Percentiles rank a stretch among this genome's conserved stretches.
Conservation (phyloP, 371 early-diverging fungal genomes). For the Sporodiniella umbellata region DNA sequence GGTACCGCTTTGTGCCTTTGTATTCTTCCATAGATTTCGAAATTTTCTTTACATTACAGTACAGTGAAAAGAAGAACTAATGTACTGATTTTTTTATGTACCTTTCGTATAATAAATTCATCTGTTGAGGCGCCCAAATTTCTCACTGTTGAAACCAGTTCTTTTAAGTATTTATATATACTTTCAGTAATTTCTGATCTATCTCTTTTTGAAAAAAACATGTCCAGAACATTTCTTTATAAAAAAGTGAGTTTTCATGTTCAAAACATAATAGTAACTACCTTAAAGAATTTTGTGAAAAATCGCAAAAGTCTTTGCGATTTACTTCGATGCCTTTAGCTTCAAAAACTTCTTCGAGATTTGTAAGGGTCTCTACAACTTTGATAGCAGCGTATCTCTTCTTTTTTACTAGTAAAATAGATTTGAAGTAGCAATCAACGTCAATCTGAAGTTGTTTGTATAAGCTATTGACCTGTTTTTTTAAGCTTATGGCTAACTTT, state of each 20-base stretch:
- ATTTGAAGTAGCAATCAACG: conserved; percentile 94
- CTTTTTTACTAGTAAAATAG: conserved; percentile 97
- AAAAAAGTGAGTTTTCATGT: neutral
- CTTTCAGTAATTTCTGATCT: conserved; percentile 49
- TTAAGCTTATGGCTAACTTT: conserved; percentile 80
- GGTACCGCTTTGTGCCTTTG: conserved; percentile 70
- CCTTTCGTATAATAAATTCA: conserved; percentile 91
- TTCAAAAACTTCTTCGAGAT: conserved; percentile 61
- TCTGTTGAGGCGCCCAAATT: conserved; percentile 58
- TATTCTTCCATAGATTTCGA: conserved; percentile 90
- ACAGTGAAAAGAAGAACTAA: too few relatives aligned
- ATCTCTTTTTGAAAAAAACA: conserved; percentile 63
- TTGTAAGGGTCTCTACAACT: conserved; percentile 42
- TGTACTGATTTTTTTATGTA: conserved; percentile 14
- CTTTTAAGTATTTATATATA: conserved; percentile 7
- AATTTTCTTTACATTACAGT: too few relatives aligned
- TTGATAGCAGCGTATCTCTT: conserved; percentile 98
- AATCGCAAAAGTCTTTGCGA: conserved; percentile 94
- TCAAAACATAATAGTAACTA: conserved; percentile 24
- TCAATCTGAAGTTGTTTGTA: conserved; percentile 97
- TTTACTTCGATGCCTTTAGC: conserved; percentile 96
- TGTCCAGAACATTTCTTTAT: conserved; percentile 63
- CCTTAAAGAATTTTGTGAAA: conserved; percentile 80
- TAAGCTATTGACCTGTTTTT: conserved; percentile 85
- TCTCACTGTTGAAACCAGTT: conserved; percentile 50